Evolutionary conservation across 495 filamentous ascomycete species (phyloP).

Genomic region (Stereocaulon alpinum): DNA sequence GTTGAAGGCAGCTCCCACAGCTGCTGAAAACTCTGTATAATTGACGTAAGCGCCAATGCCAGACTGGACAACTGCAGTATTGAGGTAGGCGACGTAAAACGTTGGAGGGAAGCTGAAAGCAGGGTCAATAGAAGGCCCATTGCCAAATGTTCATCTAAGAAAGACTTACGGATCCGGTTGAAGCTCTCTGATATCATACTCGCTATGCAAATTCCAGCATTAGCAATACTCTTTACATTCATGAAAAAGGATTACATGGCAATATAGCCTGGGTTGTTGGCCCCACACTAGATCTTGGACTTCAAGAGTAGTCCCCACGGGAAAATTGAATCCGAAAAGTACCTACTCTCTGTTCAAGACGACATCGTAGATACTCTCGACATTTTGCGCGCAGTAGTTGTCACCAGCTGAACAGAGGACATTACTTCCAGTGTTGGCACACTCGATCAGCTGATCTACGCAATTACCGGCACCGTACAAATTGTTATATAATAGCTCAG

Average conservation of each 20-base stretch:
- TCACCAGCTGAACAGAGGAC: slow-evolving; percentile 33
- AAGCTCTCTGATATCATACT: slow-evolving; percentile 53
- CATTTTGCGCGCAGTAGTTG: slow-evolving; percentile 30
- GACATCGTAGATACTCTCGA: slow-evolving; percentile 31
- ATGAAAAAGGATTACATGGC: too few relatives aligned
- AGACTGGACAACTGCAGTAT: slow-evolving; percentile 48
- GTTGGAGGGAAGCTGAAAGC: slow-evolving; percentile 43
- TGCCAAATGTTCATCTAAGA: not conserved
- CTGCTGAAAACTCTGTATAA: slow-evolving; percentile 44
- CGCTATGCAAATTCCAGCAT: slow-evolving; percentile 5
- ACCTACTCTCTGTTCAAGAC: slow-evolving; percentile 32
- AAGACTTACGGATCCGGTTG: slow-evolving; percentile 37
- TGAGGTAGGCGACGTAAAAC: slow-evolving; percentile 56
- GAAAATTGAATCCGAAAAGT: too few relatives aligned
- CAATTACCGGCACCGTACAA: slow-evolving; percentile 50
- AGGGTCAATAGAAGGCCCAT: not conserved
- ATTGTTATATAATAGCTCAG: slow-evolving; percentile 37
- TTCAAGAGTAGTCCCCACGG: too few relatives aligned
- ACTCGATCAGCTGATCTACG: slow-evolving; percentile 45
- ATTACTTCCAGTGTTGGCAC: slow-evolving; percentile 32
- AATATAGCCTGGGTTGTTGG: too few relatives aligned
- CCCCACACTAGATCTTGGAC: too few relatives aligned
- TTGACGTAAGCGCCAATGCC: slow-evolving; percentile 60
- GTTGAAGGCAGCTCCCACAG: slow-evolving; percentile 44
- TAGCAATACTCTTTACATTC: too few relatives aligned